A percentile compares a stretch with the other conserved stretches of the same genome.
These are phyloP conservation scores for Candida mattraensis DNA, from an alignment of 805 yeast species.

Conservation along the genomic window DNA sequence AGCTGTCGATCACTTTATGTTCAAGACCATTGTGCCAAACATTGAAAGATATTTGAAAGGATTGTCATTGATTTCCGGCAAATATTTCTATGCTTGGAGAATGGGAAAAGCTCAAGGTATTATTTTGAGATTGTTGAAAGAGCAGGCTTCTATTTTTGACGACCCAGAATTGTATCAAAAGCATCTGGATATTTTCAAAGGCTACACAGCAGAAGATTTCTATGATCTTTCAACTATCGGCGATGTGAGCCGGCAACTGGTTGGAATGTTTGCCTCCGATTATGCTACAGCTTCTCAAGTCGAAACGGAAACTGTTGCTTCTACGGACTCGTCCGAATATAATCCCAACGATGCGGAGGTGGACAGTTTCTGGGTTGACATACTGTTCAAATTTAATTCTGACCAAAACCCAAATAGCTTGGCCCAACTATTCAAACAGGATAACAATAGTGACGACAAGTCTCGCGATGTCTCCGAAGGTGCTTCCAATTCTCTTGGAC, in stretches of 20 bases:
- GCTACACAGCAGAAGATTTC: slow-evolving; percentile 20
- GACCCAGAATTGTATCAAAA: background rate
- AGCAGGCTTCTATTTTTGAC: slow-evolving; percentile 5
- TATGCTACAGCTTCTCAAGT: slow-evolving; percentile 2
- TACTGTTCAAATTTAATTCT: slow-evolving; percentile 9
- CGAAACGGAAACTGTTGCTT: background rate
- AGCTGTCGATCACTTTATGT: slow-evolving; percentile 14
- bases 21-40: slow-evolving; percentile 32
- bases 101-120: slow-evolving; percentile 56
- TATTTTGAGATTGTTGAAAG: slow-evolving; percentile 37
- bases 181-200: slow-evolving; percentile 18
- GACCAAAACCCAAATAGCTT: background rate
- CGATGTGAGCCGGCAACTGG: slow-evolving; percentile 4
- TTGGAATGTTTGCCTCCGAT: slow-evolving; percentile 2
- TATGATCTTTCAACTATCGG: slow-evolving; percentile 7
- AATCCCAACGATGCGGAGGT: slow-evolving; percentile 17
- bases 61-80: slow-evolving; percentile 47
- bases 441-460: no score
- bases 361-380: slow-evolving; percentile 29
- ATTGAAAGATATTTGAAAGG: slow-evolving; percentile 42
- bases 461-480: no score
- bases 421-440: no score
- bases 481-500: no score
- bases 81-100: slow-evolving; percentile 70
- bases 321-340: slow-evolving; percentile 4